Conservation (phyloP, 257 asterid genomes). For the Primulina eburnea region DNA sequence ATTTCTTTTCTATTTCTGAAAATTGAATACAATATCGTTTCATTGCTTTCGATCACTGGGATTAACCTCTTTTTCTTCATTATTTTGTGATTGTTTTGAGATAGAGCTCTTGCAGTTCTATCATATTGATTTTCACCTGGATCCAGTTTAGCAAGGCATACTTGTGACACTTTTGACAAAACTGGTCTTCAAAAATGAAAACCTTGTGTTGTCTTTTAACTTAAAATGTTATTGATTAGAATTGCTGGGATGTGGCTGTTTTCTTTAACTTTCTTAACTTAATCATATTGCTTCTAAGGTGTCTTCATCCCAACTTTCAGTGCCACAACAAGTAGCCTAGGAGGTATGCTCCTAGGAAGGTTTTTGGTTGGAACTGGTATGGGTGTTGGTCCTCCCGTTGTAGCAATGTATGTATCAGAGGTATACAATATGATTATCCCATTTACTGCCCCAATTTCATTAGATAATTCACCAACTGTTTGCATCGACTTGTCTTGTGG, state of each 20-base stretch:
- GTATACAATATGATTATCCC: conserved; percentile 31
- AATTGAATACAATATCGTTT: too few species aligned
- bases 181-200: background rate
- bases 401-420: conserved; percentile 92
- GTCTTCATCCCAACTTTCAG: conserved; percentile 35
- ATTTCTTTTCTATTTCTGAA: too few species aligned
- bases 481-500: conserved; percentile 7
- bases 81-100: too few species aligned
- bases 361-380: conserved; percentile 82
- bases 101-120: too few species aligned
- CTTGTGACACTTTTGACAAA: background rate
- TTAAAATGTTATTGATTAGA: too few species aligned
- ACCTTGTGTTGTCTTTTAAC: too few species aligned
- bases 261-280: background rate
- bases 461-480: conserved; percentile 7
- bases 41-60: too few species aligned
- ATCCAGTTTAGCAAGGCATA: background rate
- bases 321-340: conserved; percentile 70
- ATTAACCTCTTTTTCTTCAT: too few species aligned
- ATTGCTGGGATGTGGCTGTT: too few species aligned
- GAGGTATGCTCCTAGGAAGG: conserved; percentile 92
- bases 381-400: conserved; percentile 97
- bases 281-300: conserved; percentile 14
- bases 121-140: background rate
- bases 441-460: background rate